Evolutionary conservation across 2,329 filamentous ascomycete species (phyloP).

Genomic region (Leptographium radiaticola): DNA sequence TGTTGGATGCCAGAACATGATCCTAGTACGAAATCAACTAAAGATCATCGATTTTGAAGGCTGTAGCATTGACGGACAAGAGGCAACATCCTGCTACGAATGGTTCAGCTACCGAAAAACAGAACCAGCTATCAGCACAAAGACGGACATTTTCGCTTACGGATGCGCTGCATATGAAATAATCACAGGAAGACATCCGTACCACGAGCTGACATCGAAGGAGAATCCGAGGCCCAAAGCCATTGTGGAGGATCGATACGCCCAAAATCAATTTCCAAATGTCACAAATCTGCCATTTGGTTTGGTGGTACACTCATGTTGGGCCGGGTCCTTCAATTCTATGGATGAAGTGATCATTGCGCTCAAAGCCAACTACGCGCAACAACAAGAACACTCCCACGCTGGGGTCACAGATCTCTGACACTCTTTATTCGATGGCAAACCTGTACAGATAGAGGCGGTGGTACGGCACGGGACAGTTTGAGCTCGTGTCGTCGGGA

Average conservation of each 20-base stretch:
- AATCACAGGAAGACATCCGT: not conserved
- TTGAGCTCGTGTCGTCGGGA: too few species aligned
- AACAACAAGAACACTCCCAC: too few species aligned
- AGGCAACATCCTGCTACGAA: not conserved
- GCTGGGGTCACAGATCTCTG: too few species aligned
- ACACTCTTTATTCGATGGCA: too few species aligned
- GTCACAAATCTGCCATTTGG: not conserved
- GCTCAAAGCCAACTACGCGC: conserved; percentile 7
- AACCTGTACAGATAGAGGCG: too few species aligned
- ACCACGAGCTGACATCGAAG: not conserved
- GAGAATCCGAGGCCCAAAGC: not conserved
- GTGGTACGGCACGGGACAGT: too few species aligned
- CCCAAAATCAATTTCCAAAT: not conserved
- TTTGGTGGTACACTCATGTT: not conserved
- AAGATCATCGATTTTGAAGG: not conserved
- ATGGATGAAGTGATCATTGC: not conserved
- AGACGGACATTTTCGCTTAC: not conserved
- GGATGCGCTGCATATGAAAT: not conserved
- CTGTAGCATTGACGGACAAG: not conserved
- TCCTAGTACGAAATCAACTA: not conserved
- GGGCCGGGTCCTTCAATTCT: not conserved
- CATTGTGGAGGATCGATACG: not conserved
- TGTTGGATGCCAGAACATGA: not conserved
- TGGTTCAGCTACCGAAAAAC: not conserved
- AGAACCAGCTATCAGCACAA: not conserved